Evolutionary conservation across 164 flowering plant species (phyloP), one percentile per base, ranked within the genome.

Genomic region (Vitis rotundifolia): DNA sequence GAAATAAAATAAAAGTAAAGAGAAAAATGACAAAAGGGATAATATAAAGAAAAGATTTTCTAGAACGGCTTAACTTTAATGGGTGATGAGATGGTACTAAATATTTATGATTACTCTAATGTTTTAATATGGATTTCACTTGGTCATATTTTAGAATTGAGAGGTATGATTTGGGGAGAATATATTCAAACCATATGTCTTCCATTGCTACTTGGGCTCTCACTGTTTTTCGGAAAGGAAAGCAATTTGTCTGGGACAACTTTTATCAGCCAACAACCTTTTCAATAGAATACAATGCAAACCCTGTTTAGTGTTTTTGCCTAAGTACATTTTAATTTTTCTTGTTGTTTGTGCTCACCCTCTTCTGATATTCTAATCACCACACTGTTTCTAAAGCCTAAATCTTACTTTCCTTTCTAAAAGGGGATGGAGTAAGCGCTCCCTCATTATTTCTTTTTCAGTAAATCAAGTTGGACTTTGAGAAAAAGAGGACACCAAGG

Each of bases 301-400:
- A 59, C 5, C 16, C 31, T 37, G 44, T 47, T 61, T 52, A 57
- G 47, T 67, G 8, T 67, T 68, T 54, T 51, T 8, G 9, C 53
- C 49, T 58, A 74, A 74, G 76, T 74, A 63, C 76, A 52, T 11
- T 9, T 60, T 78, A 70, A 62, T 66, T 71, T 72, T 78, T 79
- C 81, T 79, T 79, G 78, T 75, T 75, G 73, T 79, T 75, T 72
- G 81, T 79, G 81, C 73, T 12, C 37, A 4, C 6, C 51, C 13
- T 66, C 68, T 68, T 56, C 37, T 59, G 14, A 58, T 44, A 57
- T 61, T 31, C 13, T 54, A 71, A 55, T 71, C 4, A 37, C 56
- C 29, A 59, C 61, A 70, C 49, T 48, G 8, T 50, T 67, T 49
- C 15, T 9, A 48, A 61, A 55, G 19, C 26, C 18, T 69, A 73